Evolutionary conservation across 345 rosid species (phyloP).

Genomic region (Turritis glabra): DNA sequence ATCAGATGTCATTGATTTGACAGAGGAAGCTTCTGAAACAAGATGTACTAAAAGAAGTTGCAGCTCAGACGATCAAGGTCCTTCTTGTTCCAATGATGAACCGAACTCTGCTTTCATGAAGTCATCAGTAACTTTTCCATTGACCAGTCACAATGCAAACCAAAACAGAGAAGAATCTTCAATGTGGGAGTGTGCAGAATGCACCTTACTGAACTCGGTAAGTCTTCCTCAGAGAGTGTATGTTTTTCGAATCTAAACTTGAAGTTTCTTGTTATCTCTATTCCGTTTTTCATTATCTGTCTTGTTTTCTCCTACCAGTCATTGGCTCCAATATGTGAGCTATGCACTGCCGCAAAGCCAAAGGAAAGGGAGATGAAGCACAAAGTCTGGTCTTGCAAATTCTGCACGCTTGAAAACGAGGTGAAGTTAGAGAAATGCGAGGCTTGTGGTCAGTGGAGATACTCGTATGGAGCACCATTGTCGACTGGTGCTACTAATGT

Average conservation of each 20-base stretch:
- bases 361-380: slow-evolving; percentile 44
- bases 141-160: slow-evolving; percentile 30
- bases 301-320: slow-evolving; percentile 47
- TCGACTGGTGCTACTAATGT: slow-evolving; percentile 55
- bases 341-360: slow-evolving; percentile 61
- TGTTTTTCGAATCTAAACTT: not conserved
- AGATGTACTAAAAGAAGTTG: slow-evolving; percentile 49
- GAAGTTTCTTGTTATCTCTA: not conserved
- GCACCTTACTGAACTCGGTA: slow-evolving; percentile 84
- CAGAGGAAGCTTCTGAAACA: slow-evolving; percentile 21
- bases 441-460: slow-evolving; percentile 89
- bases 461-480: slow-evolving; percentile 68
- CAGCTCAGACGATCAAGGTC: slow-evolving; percentile 25
- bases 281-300: not conserved
- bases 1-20: slow-evolving; percentile 45
- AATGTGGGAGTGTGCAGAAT: slow-evolving; percentile 72
- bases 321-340: slow-evolving; percentile 64
- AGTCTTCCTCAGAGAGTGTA: slow-evolving; percentile 32
- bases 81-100: slow-evolving; percentile 23
- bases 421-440: slow-evolving; percentile 63
- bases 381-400: slow-evolving; percentile 72
- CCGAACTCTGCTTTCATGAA: slow-evolving; percentile 17
- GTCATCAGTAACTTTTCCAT: slow-evolving; percentile 25
- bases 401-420: slow-evolving; percentile 71
- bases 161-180: slow-evolving; percentile 38